phyloP scores from a whole-genome alignment of 148 eudicot species.

The Vaccinium corymbosum region DNA sequence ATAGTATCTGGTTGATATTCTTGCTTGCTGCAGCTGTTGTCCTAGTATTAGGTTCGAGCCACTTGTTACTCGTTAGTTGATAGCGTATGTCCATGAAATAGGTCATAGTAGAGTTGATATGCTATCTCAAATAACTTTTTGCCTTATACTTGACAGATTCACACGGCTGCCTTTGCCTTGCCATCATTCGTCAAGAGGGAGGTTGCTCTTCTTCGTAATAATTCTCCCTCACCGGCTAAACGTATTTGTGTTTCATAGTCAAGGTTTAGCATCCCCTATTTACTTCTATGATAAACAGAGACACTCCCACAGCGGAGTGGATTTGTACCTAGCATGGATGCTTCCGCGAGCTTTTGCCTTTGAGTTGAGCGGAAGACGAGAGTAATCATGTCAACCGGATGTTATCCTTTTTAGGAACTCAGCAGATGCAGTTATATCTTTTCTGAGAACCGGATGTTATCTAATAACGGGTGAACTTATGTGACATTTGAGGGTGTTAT shows the following conservation, averaged over 20 bases:
- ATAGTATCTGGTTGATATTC: background rate
- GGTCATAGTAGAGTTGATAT: background rate
- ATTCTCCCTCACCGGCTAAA: constrained; percentile 9
- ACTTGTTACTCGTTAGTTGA: background rate
- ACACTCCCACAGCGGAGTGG: background rate
- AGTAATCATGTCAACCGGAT: background rate
- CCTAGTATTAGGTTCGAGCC: background rate
- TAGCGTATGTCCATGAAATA: background rate
- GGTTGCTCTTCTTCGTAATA: constrained; percentile 45
- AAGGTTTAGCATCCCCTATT: background rate
- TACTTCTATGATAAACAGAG: background rate
- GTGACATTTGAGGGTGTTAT: background rate
- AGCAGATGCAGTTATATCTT: background rate
- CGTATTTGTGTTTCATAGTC: constrained; percentile 8
- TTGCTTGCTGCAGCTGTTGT: background rate
- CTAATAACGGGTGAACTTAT: background rate
- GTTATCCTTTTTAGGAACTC: background rate
- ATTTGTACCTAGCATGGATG: background rate
- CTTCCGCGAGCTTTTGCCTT: background rate
- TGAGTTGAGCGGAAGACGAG: background rate
- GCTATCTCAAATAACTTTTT: background rate
- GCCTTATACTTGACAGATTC: constrained; percentile 45
- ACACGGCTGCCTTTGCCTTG: constrained; percentile 80
- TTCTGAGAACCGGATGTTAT: background rate
- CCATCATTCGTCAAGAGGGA: constrained; percentile 77